phyloP scores from a whole-genome alignment of 2,329 filamentous ascomycete species.

The Hypoxylon rubiginosum region DNA sequence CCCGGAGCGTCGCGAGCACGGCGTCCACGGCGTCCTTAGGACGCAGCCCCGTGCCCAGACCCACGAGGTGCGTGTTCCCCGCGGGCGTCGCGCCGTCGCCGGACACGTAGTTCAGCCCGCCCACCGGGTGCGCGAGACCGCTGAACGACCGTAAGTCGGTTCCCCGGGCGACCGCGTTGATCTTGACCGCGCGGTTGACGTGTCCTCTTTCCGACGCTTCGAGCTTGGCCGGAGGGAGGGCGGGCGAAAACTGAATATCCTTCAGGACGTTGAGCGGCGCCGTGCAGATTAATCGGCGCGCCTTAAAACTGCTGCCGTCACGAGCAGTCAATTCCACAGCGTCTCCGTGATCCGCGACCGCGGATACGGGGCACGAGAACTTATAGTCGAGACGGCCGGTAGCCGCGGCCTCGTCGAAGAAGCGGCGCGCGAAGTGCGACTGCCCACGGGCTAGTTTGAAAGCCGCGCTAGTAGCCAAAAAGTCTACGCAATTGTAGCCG shows the following conservation, averaged over 20 bases:
- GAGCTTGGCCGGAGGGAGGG: constrained; percentile 54
- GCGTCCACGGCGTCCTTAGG: constrained; percentile 58
- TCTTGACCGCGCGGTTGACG: constrained; percentile 61
- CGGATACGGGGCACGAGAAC: constrained; percentile 56
- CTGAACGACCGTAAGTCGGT: constrained; percentile 1
- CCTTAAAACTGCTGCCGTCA: constrained; percentile 15
- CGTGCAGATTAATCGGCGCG: constrained; percentile 55
- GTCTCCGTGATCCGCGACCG: constrained; percentile 48
- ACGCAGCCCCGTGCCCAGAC: constrained; percentile 59
- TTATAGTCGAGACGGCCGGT: constrained; percentile 57
- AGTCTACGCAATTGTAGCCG: constrained; percentile 57
- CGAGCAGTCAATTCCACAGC: neutral
- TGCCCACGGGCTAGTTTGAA: constrained; percentile 61
- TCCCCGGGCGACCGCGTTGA: constrained; percentile 57
- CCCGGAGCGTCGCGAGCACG: constrained; percentile 53
- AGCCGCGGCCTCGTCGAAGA: constrained; percentile 59
- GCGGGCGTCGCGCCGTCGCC: constrained; percentile 60
- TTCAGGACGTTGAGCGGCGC: constrained; percentile 61
- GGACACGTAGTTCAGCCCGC: constrained; percentile 58
- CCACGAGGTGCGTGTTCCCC: constrained; percentile 63
- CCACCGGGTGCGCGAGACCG: constrained; percentile 41
- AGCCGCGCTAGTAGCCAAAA: constrained; percentile 56
- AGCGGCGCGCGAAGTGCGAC: constrained; percentile 59
- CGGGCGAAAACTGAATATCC: constrained; percentile 57
- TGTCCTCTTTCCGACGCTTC: constrained; percentile 51